Conservation (phyloP, 2,329 filamentous ascomycete genomes). For the Trematosphaeria pertusa region DNA sequence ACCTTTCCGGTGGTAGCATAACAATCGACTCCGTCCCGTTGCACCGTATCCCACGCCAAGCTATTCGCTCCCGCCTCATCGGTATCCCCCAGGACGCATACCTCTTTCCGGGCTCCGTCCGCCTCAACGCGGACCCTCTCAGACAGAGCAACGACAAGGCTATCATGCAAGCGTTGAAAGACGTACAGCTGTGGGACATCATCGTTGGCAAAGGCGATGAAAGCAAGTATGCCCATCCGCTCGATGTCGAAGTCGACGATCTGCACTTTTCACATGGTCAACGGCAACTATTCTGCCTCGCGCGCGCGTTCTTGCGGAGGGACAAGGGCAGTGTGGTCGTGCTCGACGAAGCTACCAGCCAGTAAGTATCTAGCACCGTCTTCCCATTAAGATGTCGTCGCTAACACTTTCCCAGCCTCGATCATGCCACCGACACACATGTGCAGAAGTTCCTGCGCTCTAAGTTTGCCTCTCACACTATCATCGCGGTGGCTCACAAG, state of each 20-base stretch:
- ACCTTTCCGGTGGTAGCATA: slow-evolving; percentile 53
- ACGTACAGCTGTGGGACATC: slow-evolving; percentile 54
- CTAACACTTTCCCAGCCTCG: slow-evolving; percentile 54
- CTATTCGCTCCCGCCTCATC: slow-evolving; percentile 55
- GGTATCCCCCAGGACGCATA: slow-evolving; percentile 62
- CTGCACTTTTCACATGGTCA: slow-evolving; percentile 58
- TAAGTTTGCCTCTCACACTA: slow-evolving; percentile 63
- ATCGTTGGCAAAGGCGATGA: slow-evolving; percentile 44
- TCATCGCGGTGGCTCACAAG: slow-evolving; percentile 65
- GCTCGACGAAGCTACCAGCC: slow-evolving; percentile 44
- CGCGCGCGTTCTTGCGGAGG: slow-evolving; percentile 61
- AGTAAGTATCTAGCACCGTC: slow-evolving; percentile 24
- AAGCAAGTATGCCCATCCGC: slow-evolving; percentile 39
- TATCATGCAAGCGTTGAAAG: slow-evolving; percentile 53
- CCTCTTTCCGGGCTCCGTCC: slow-evolving; percentile 56
- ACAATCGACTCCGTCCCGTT: slow-evolving; percentile 58
- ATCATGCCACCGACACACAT: slow-evolving; percentile 62
- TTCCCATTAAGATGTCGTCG: background rate
- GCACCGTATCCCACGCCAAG: slow-evolving; percentile 50
- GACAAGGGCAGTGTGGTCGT: slow-evolving; percentile 35
- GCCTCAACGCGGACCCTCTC: slow-evolving; percentile 58
- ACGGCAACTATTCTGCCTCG: slow-evolving; percentile 69
- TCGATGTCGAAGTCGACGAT: slow-evolving; percentile 40
- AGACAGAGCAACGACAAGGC: slow-evolving; percentile 46
- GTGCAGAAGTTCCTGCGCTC: slow-evolving; percentile 65